These are phyloP conservation scores for Aspergillus kassunensis DNA, from an alignment of 495 filamentous ascomycete genomes.

Conservation along the genomic window DNA sequence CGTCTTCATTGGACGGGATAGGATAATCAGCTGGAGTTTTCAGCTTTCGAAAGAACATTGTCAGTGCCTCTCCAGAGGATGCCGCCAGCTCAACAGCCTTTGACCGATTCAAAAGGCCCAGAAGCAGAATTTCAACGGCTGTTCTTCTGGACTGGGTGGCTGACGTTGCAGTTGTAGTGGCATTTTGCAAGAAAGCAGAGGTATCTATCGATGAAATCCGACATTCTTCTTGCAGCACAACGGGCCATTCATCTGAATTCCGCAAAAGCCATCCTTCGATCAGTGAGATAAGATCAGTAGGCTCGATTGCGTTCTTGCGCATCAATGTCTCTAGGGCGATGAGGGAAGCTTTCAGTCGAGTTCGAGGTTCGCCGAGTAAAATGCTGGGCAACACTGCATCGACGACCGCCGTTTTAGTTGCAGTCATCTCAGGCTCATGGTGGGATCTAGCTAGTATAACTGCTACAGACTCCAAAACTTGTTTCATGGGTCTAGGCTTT, in stretches of 20 bases:
- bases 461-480: slow-evolving; percentile 59
- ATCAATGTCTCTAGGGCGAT: slow-evolving; percentile 41
- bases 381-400: slow-evolving; percentile 33
- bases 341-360: slow-evolving; percentile 38
- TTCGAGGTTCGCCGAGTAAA: slow-evolving; percentile 37
- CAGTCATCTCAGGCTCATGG: slow-evolving; percentile 19
- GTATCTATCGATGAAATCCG: slow-evolving; percentile 24
- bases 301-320: slow-evolving; percentile 32
- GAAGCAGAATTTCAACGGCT: slow-evolving; percentile 30
- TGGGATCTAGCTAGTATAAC: slow-evolving; percentile 50
- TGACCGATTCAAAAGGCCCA: slow-evolving; percentile 36
- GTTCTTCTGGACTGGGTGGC: slow-evolving; percentile 8
- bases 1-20: slow-evolving; percentile 13
- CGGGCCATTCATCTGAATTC: slow-evolving; percentile 27
- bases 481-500: slow-evolving; percentile 69
- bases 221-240: slow-evolving; percentile 30
- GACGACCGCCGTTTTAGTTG: slow-evolving; percentile 21
- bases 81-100: slow-evolving; percentile 56
- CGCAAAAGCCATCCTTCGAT: slow-evolving; percentile 31
- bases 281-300: slow-evolving; percentile 29
- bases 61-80: slow-evolving; percentile 60
- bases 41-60: slow-evolving; percentile 50
- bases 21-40: slow-evolving; percentile 26
- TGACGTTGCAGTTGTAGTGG: slow-evolving; percentile 8
- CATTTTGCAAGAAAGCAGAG: slow-evolving; percentile 13